Conservation (phyloP, 2,329 filamentous ascomycete genomes). For the Diaporthe helianthi region DNA sequence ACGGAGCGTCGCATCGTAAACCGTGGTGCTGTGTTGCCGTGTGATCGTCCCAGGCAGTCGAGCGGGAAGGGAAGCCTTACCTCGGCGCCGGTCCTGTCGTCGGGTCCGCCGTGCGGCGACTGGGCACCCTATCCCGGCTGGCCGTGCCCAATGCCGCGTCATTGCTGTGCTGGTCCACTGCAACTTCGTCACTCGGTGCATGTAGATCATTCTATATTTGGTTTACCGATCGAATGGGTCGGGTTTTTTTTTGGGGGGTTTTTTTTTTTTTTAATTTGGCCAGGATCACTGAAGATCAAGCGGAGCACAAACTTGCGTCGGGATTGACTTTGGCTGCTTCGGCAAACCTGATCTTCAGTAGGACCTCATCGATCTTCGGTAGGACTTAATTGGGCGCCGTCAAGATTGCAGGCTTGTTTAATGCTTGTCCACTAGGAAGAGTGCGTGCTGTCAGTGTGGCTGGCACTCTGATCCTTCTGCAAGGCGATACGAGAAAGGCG, state of each 20-base stretch:
- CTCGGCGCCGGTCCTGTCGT: slow-evolving; percentile 13
- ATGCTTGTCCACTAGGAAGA: not conserved
- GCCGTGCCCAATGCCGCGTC: slow-evolving; percentile 1
- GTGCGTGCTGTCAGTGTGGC: not conserved
- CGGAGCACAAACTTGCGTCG: not conserved
- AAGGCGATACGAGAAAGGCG: slow-evolving; percentile 1
- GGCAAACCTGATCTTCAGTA: not conserved
- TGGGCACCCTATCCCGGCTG: not conserved
- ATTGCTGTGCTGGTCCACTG: not conserved
- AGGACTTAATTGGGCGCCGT: not conserved
- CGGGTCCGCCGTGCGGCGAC: slow-evolving; percentile 7
- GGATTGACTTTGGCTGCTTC: not conserved
- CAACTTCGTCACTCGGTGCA: not conserved
- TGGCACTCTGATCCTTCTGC: slow-evolving; percentile 12
- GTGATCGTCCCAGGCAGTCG: not conserved
- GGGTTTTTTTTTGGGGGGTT: too few species aligned
- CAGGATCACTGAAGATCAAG: not conserved
- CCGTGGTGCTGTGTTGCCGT: not conserved
- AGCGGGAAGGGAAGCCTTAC: not conserved
- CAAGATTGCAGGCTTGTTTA: not conserved
- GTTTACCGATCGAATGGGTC: not conserved
- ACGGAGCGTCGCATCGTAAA: not conserved
- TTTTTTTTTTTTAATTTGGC: not conserved
- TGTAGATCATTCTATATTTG: slow-evolving; percentile 18
- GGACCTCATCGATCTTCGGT: not conserved